Percentiles rank a stretch among this genome's conserved stretches.
phyloP scores from a whole-genome alignment of 345 rosid genomes.

The Arabidopsis suecica region DNA sequence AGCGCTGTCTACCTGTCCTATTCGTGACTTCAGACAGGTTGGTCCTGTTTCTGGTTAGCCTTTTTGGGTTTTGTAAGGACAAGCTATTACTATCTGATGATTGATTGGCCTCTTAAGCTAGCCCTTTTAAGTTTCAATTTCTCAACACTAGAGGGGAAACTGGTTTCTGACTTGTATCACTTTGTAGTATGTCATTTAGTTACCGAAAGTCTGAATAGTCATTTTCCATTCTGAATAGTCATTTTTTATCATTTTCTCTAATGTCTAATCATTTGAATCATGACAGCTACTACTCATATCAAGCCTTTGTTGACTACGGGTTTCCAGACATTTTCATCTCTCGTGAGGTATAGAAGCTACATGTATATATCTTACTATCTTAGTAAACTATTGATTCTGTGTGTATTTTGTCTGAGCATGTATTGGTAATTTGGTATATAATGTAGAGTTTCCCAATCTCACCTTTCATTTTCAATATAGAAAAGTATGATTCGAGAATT shows the following conservation, averaged over 20 bases:
- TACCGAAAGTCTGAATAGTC: not conserved
- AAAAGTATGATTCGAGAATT: not conserved
- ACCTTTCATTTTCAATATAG: not conserved
- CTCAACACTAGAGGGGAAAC: not conserved
- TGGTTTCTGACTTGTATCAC: constrained; percentile 12
- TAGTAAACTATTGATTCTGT: constrained; percentile 16
- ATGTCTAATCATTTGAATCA: constrained; percentile 30
- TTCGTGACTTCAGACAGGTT: constrained; percentile 89
- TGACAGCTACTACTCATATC: constrained; percentile 87
- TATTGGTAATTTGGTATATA: constrained; percentile 4
- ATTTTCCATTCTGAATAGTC: constrained; percentile 1
- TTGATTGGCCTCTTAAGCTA: constrained; percentile 3
- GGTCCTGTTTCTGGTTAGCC: constrained; percentile 30
- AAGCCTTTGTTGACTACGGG: constrained; percentile 83
- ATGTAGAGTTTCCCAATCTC: not conserved
- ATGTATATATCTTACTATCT: constrained; percentile 1
- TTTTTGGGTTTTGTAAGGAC: not conserved
- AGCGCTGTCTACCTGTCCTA: constrained; percentile 78
- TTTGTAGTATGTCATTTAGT: constrained; percentile 10
- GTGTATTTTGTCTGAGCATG: not conserved
- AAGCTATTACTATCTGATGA: not conserved
- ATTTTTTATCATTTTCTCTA: not conserved
- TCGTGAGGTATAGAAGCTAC: constrained; percentile 74
- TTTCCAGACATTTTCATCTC: constrained; percentile 86
- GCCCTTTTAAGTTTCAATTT: not conserved